Base-by-base conservation (phyloP, 2,329 filamentous ascomycete genomes). In the Colletotrichum shisoi region DNA sequence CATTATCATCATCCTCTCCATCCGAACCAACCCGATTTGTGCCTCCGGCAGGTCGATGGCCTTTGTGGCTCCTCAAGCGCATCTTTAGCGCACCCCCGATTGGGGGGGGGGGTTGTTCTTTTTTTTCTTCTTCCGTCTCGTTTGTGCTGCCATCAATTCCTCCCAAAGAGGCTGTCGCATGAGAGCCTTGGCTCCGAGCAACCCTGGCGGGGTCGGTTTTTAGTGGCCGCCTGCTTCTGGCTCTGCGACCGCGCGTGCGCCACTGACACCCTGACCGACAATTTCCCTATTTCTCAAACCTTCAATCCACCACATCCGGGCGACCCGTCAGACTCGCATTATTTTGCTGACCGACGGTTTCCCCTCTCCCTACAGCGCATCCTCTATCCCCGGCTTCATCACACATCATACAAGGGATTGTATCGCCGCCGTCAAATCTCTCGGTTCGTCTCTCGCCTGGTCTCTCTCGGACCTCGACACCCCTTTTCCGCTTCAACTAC, bases 261-360 rank as follows among this genome's bases (percentile, higher is more conserved):
- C 61, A 67, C 61, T 56, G 64, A 67, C 64, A 67, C 61, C 40
- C 61, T 64, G 64, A 67, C 64, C 64, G 61, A 67, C 64, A 64
- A 56, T 67, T 57, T 59, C 64, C 48, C 64, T 59, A 46, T 44
- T 58, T 37, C 64, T 56, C 54, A 37, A 64, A 49, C 54, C 64
- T 59, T 34, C 61, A 48, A 54, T 64, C 64, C 64, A 67, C 27
- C 54, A 59, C 64, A 56, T 64, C 61, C 61, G 61, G 52, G 17
- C 37, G 37, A 46, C 51, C 40, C 31, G 39, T 24, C 61, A 34
- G 40, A 61, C 44, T 21, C 15, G 54, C 42, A 45, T n/a, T 44
- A 13, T 48, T 34, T 62, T 54, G 66, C 66, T 69, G 66, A 69
- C 63, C 57, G 39, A 60, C 45, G 27, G 52, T 52, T 57, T 27